These are phyloP conservation scores for Wickerhamiella azymoides DNA, from an alignment of 805 yeast genomes.

Conservation along the genomic window DNA sequence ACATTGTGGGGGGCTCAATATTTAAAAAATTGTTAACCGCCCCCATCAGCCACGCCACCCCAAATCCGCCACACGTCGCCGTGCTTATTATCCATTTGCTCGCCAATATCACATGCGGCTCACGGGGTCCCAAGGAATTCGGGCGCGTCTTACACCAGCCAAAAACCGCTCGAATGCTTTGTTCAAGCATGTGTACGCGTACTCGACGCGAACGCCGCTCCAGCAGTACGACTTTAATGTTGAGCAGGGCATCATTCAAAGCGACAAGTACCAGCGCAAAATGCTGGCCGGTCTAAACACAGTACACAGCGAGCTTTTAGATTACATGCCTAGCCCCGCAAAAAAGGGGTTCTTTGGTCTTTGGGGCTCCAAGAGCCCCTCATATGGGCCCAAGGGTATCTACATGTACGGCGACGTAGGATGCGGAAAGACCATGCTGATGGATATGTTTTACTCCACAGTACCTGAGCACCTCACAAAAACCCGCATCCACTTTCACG, in stretches of 20 bases:
- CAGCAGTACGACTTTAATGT: slow-evolving; percentile 26
- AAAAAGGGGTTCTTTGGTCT: slow-evolving; percentile 18
- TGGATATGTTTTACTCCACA: slow-evolving; percentile 86
- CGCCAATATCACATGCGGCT: no score
- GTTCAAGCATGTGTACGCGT: no score
- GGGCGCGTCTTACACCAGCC: no score
- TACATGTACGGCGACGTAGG: slow-evolving; percentile 96
- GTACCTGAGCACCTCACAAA: slow-evolving; percentile 68
- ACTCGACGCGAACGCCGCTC: slow-evolving; percentile 17
- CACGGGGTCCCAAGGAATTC: no score
- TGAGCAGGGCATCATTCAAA: slow-evolving; percentile 26
- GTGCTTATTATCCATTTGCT: no score
- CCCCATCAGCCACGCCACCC: no score
- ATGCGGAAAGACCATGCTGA: slow-evolving; percentile 95
- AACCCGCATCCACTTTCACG: slow-evolving; percentile 83
- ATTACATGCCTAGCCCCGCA: slow-evolving; percentile 43
- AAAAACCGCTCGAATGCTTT: no score
- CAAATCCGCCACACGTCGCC: no score
- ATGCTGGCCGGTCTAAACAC: slow-evolving; percentile 49
- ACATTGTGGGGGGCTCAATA: no score
- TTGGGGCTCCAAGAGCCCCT: neutral
- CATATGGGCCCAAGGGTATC: slow-evolving; percentile 55
- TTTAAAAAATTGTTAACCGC: no score
- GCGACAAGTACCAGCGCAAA: slow-evolving; percentile 70
- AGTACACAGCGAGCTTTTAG: slow-evolving; percentile 39